phyloP scores from a whole-genome alignment of 1,139 yeast genomes.

The Yamadazyma sp. region DNA sequence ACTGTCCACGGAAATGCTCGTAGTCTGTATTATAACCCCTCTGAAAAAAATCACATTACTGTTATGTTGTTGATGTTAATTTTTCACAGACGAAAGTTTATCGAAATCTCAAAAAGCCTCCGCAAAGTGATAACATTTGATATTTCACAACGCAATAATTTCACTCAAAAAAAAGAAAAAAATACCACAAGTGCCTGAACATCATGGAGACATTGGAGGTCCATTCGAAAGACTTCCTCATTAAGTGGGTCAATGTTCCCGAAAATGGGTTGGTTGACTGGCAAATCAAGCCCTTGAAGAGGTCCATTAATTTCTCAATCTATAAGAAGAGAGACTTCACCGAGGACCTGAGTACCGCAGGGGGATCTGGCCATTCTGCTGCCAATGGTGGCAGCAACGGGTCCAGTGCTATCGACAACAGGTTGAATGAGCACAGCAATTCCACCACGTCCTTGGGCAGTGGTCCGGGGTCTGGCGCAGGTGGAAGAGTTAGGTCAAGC shows the following conservation, averaged over 20 bases:
- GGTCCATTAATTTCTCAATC: constrained; percentile 71
- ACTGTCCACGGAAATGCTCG: too few relatives aligned
- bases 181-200: too few relatives aligned
- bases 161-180: background rate
- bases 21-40: too few relatives aligned
- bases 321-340: constrained; percentile 44
- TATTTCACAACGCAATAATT: background rate
- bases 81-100: constrained; percentile 1
- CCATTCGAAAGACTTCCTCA: constrained; percentile 83
- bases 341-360: constrained; percentile 4
- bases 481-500: constrained; percentile 27
- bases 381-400: background rate
- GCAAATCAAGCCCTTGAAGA: constrained; percentile 81
- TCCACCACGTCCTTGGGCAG: constrained; percentile 16
- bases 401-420: constrained; percentile 4
- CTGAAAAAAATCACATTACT: background rate
- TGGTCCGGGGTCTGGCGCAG: constrained; percentile 11
- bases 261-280: constrained; percentile 67
- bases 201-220: constrained; percentile 73
- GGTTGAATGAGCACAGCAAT: constrained; percentile 7
- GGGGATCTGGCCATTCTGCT: background rate
- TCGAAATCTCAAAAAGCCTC: constrained; percentile 2
- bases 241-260: constrained; percentile 85
- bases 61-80: background rate
- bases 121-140: background rate